Conservation (phyloP, 1,139 yeast genomes). For the Pichia sp. region DNA sequence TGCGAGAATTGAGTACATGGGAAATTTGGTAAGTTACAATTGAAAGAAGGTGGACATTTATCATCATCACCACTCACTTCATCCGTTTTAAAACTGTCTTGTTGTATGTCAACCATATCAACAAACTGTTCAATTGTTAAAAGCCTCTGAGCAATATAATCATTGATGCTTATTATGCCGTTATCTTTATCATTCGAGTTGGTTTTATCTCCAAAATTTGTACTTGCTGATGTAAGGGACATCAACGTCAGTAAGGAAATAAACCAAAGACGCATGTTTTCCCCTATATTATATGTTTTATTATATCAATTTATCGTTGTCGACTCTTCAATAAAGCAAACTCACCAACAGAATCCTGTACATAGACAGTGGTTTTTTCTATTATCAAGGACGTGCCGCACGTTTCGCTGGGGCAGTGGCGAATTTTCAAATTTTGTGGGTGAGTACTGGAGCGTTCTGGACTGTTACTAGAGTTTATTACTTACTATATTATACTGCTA, state of each 20-base stretch:
- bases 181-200: neutral
- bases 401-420: neutral
- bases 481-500: neutral
- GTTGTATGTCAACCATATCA: neutral
- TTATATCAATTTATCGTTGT: neutral
- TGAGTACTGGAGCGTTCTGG: neutral
- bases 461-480: no score
- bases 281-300: neutral
- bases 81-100: no score
- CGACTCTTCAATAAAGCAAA: no score
- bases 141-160: neutral
- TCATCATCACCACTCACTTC: slow-evolving; percentile 23
- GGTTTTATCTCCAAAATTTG: neutral
- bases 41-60: slow-evolving; percentile 81
- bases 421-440: neutral
- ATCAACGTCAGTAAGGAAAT: neutral
- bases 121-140: neutral
- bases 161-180: neutral
- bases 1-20: slow-evolving; percentile 83
- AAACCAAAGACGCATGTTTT: neutral
- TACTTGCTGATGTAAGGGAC: neutral
- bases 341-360: neutral
- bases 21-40: slow-evolving; percentile 87
- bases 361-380: neutral
- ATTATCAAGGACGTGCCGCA: neutral